These are phyloP conservation scores for Mycena metata DNA, from an alignment of 768 basidiomycete species.

Conservation along the genomic window DNA sequence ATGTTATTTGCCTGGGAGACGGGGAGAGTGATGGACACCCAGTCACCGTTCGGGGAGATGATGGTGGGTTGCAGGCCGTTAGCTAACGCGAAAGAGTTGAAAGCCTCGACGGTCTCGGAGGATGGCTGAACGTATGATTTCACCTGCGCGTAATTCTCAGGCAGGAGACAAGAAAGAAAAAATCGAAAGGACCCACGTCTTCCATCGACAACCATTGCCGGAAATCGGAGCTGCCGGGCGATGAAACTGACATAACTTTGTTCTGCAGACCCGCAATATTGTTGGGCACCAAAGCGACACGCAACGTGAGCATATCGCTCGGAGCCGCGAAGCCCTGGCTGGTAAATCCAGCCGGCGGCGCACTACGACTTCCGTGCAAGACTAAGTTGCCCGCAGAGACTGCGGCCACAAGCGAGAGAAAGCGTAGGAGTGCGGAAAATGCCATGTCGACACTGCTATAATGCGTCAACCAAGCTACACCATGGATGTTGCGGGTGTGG, in stretches of 20 bases:
- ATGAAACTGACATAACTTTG: neutral
- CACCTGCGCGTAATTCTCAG: neutral
- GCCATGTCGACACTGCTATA: neutral
- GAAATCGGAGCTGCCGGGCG: neutral
- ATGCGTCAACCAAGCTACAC: neutral
- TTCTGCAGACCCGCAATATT: conserved; percentile 6
- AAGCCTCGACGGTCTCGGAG: neutral
- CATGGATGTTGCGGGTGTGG: too few species aligned
- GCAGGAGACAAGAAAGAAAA: neutral
- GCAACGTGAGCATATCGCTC: neutral
- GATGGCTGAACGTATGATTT: neutral
- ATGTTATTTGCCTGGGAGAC: too few species aligned
- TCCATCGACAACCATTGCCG: neutral
- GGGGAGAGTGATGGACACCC: too few species aligned
- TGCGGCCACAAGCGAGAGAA: neutral
- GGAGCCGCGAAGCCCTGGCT: conserved; percentile 1
- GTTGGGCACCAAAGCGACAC: neutral
- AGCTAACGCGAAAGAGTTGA: conserved; percentile 2
- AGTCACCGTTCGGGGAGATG: too few species aligned
- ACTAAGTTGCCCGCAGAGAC: neutral
- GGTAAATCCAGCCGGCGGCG: neutral
- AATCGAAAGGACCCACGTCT: neutral
- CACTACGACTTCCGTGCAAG: neutral
- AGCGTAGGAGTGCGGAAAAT: conserved; percentile 1
- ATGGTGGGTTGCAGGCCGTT: conserved; percentile 1